Evolutionary conservation across 2,329 filamentous ascomycete species (phyloP), one percentile per base, ranked within the genome.

Genomic region (Pezicula carpinea): DNA sequence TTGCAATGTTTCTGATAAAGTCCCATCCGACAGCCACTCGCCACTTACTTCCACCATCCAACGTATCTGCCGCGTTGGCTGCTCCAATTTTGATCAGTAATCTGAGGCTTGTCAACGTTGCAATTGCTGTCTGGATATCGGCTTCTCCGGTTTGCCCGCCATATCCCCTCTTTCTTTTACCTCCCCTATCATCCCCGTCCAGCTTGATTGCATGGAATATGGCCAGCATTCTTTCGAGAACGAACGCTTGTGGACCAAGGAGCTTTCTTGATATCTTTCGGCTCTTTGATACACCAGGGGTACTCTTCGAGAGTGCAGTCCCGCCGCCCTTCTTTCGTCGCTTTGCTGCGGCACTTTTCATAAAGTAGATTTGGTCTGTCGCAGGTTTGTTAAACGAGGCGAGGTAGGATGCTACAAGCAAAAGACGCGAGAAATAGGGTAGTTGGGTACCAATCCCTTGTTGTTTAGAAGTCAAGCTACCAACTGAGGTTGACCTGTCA

Each of bases 21-120:
- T 93, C 89, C 86, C 86, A 91, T 1, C 83, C 81, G 48, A 88
- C 82, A 56, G 87, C 88, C 8, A 91, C 83, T 59, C 85, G 80
- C 85, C 87, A 93, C 65, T 85, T 83, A 5, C 79, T 81, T 0
- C 80, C 80, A 1, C 80, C 71, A 61, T 92, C 87, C 59, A 89
- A 71, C 21, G 76, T 68, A 65, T 91, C 87, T 70, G 21, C 72
- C 66, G 14, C 74, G 75, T 14, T 70, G 5, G 47, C 66, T 5
- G 32, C 44, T 6, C 81, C 83, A 2, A 87, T 82, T 35, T 82
- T 77, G 29, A 87, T 74, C 29, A 93, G 65, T 56, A 93, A 61
- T 35, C 85, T 67, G 62, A 93, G 66, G 55, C 84, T 88, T 2
- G 82, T 78, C 47, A 93, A 68, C 17, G 87, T 92, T 3, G 87